phyloP scores from a whole-genome alignment of 2,329 filamentous ascomycete genomes.

The Fusarium buharicum region DNA sequence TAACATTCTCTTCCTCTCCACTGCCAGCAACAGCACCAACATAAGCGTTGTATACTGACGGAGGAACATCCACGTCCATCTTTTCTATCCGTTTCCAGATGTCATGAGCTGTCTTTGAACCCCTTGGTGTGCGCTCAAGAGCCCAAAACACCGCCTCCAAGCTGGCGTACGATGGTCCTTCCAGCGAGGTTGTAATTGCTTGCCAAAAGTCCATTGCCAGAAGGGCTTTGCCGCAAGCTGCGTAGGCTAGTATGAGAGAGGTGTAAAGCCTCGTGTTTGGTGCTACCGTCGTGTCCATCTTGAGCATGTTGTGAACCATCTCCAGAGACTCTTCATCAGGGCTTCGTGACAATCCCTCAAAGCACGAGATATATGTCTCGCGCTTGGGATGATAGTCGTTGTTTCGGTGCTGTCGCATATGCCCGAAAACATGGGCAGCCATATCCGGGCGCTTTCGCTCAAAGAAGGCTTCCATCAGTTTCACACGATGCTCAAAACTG shows the following conservation, averaged over 20 bases:
- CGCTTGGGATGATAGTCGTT: slow-evolving; percentile 71
- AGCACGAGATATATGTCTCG: slow-evolving; percentile 80
- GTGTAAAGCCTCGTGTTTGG: slow-evolving; percentile 82
- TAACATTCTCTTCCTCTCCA: slow-evolving; percentile 74
- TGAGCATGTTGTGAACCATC: slow-evolving; percentile 90
- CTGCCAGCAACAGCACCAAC: slow-evolving; percentile 79
- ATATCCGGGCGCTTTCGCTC: slow-evolving; percentile 81
- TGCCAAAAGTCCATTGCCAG: slow-evolving; percentile 83
- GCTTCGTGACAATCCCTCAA: slow-evolving; percentile 76
- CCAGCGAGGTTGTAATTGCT: slow-evolving; percentile 82
- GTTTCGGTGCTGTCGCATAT: slow-evolving; percentile 86
- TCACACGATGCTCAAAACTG: slow-evolving; percentile 70
- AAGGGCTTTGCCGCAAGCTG: slow-evolving; percentile 71
- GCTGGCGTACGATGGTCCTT: slow-evolving; percentile 85
- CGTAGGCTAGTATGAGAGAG: slow-evolving; percentile 87
- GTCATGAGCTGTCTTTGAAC: slow-evolving; percentile 69
- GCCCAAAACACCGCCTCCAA: slow-evolving; percentile 83
- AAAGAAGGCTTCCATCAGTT: slow-evolving; percentile 86
- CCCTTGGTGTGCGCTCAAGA: slow-evolving; percentile 71
- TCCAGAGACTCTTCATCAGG: slow-evolving; percentile 70
- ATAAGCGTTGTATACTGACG: slow-evolving; percentile 79
- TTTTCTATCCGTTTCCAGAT: slow-evolving; percentile 77
- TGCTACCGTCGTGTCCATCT: slow-evolving; percentile 86
- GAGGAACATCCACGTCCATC: slow-evolving; percentile 83
- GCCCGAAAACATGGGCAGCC: slow-evolving; percentile 85